These are phyloP conservation scores for Naganishia onofrii DNA, from an alignment of 768 basidiomycete genomes.

Conservation along the genomic window DNA sequence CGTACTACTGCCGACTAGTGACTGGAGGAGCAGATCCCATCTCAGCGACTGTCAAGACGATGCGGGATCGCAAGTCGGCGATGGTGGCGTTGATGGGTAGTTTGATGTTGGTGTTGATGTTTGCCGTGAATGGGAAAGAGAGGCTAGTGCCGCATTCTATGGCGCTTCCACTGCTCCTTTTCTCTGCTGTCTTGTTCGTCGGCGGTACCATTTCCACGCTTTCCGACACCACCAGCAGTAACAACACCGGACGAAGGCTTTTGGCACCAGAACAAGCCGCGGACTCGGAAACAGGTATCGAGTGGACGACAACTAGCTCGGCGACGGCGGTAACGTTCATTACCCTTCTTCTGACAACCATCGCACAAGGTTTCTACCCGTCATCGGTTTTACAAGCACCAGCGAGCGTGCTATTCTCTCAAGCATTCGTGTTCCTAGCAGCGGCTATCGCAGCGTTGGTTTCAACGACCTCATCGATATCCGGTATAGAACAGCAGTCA, in stretches of 20 bases:
- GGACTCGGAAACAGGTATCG: not conserved
- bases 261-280: not conserved
- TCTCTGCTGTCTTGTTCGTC: not conserved
- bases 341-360: not conserved
- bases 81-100: not conserved
- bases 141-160: not conserved
- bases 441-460: not conserved
- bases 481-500: not conserved
- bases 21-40: not conserved
- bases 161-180: not conserved
- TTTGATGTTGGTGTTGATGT: not conserved
- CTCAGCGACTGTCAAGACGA: not conserved
- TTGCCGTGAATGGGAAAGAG: not conserved
- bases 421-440: slow-evolving; percentile 11
- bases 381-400: not conserved
- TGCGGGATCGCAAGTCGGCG: not conserved
- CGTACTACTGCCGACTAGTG: not conserved
- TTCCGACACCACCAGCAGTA: not conserved
- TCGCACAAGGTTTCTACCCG: not conserved
- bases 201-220: not conserved
- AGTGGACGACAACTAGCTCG: not conserved
- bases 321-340: not conserved
- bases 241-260: not conserved
- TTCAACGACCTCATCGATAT: not conserved
- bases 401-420: not conserved